Percentiles rank a stretch among this genome's conserved stretches.
These are phyloP conservation scores for Coemansia sp. DNA, from an alignment of 192 early-diverging fungal genomes.

Conservation along the genomic window DNA sequence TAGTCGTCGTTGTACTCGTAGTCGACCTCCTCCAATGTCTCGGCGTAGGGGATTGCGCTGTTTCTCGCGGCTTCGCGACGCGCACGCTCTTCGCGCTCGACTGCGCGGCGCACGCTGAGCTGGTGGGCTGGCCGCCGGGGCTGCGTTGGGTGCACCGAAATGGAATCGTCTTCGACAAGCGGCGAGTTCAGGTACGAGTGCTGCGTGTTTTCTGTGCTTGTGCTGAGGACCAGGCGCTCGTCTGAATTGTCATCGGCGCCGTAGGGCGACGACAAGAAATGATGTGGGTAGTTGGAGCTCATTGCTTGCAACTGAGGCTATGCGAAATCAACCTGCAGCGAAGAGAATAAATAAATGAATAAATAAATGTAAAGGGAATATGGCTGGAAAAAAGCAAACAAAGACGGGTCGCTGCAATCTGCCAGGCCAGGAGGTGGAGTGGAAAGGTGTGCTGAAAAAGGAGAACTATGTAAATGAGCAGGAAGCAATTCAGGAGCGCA, in stretches of 20 bases:
- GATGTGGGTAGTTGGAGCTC: slow-evolving; percentile 22
- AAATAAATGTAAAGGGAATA: not conserved
- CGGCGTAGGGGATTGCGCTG: slow-evolving; percentile 25
- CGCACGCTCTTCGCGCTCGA: slow-evolving; percentile 32
- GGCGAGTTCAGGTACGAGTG: slow-evolving; percentile 50
- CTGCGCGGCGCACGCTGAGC: slow-evolving; percentile 39
- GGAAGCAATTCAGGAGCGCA: not conserved
- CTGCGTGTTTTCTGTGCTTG: slow-evolving; percentile 18
- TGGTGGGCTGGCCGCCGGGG: slow-evolving; percentile 38
- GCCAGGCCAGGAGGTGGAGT: too few relatives aligned
- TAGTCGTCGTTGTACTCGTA: slow-evolving; percentile 23
- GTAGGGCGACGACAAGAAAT: slow-evolving; percentile 36
- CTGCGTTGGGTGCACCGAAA: slow-evolving; percentile 33
- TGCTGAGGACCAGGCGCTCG: slow-evolving; percentile 25
- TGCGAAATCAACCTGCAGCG: not conserved
- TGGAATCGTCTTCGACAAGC: slow-evolving; percentile 42
- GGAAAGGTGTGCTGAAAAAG: too few relatives aligned
- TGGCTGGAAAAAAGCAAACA: too few relatives aligned
- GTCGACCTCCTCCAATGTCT: slow-evolving; percentile 27
- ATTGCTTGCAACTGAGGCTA: not conserved
- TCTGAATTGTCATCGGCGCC: slow-evolving; percentile 41
- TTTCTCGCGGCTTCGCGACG: slow-evolving; percentile 17
- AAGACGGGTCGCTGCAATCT: too few relatives aligned
- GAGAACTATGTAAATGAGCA: too few relatives aligned
- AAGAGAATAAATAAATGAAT: not conserved